Conservation (phyloP, 169 alveolate genomes). For the Eimeria sp. region DNA sequence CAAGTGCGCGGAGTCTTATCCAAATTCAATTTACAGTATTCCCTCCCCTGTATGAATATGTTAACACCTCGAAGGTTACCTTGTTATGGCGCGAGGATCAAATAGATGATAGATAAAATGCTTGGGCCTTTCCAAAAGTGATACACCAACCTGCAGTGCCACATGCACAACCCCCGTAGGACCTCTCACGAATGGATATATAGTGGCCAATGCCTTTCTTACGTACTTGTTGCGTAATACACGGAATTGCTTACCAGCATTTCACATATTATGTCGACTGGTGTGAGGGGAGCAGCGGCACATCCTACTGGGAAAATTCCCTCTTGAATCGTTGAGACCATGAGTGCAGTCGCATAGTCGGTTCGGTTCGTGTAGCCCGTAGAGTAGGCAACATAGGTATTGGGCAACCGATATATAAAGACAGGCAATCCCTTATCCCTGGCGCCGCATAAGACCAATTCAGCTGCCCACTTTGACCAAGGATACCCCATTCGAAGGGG, state of each 20-base stretch:
- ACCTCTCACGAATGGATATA: not conserved
- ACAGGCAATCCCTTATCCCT: constrained; percentile 86
- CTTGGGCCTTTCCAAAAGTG: constrained; percentile 83
- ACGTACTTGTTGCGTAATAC: not conserved
- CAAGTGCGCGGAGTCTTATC: not conserved
- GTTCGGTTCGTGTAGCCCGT: constrained; percentile 89
- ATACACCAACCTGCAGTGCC: constrained; percentile 82
- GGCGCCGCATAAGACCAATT: constrained; percentile 85
- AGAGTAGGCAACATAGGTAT: constrained; percentile 87
- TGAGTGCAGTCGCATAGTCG: constrained; percentile 88
- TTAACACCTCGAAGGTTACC: constrained; percentile 47
- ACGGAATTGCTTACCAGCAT: constrained; percentile 81
- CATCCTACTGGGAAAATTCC: constrained; percentile 88
- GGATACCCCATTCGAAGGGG: constrained; percentile 88
- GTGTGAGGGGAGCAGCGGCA: constrained; percentile 89
- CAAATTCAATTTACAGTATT: not conserved
- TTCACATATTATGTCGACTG: constrained; percentile 87
- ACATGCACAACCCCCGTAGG: not conserved
- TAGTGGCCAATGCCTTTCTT: not conserved
- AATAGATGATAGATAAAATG: constrained; percentile 87
- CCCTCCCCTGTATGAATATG: not conserved
- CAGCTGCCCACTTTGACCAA: constrained; percentile 90
- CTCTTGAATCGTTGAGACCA: constrained; percentile 86
- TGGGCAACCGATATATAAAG: constrained; percentile 87
- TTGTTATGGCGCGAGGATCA: constrained; percentile 85